Evolutionary conservation across 1,284 basidiomycete species (phyloP).

Genomic region (Tilletia indica): DNA sequence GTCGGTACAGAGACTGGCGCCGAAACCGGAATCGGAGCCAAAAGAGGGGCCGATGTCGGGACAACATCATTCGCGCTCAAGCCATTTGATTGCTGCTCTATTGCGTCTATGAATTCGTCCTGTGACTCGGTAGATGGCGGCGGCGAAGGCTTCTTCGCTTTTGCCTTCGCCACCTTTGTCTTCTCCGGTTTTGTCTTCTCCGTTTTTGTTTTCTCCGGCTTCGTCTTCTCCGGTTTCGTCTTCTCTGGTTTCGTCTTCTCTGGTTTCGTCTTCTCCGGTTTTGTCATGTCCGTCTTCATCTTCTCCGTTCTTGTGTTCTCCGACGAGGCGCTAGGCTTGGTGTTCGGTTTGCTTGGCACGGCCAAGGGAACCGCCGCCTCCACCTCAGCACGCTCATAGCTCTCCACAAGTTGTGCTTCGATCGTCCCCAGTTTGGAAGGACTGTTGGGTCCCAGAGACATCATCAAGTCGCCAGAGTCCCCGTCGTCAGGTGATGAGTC

Average conservation of each 20-base stretch:
- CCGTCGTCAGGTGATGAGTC: not conserved
- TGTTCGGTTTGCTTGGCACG: not conserved
- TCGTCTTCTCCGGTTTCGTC: not conserved
- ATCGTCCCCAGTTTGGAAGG: not conserved
- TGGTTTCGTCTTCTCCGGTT: not conserved
- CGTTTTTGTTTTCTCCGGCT: too few species aligned
- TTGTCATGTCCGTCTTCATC: not conserved
- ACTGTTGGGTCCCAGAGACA: not conserved
- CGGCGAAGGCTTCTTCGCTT: too few species aligned
- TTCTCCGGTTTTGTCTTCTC: too few species aligned
- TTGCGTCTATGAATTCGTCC: too few species aligned
- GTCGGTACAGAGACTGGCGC: too few species aligned
- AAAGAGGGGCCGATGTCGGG: too few species aligned
- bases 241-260: not conserved
- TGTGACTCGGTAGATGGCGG: too few species aligned
- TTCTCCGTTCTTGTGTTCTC: not conserved
- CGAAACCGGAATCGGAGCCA: too few species aligned
- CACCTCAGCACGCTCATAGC: constrained; percentile 14
- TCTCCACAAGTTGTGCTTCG: constrained; percentile 13
- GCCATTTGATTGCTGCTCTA: too few species aligned
- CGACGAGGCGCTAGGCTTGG: not conserved
- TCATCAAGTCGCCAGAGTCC: not conserved
- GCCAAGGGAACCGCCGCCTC: constrained; percentile 1
- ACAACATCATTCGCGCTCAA: too few species aligned
- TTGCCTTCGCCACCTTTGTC: not conserved